Percentiles rank a stretch among this genome's conserved stretches.
Conservation (phyloP, 176 grass and related monocot species). For the Ensete ventricosum region DNA sequence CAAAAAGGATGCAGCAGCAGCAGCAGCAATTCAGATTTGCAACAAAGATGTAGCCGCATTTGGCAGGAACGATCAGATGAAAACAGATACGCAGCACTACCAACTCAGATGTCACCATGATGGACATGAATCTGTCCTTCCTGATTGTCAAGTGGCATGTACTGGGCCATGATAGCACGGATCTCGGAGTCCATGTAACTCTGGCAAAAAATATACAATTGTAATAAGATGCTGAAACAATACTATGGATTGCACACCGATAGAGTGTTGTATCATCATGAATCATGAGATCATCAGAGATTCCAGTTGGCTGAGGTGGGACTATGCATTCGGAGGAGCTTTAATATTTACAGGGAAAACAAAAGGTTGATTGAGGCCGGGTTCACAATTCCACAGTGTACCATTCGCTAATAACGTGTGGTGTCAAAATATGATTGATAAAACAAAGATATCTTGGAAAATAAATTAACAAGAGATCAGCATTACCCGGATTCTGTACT, state of each 20-base stretch:
- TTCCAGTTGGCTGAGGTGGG: too few relatives aligned
- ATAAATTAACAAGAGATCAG: not conserved
- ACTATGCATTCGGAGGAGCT: too few relatives aligned
- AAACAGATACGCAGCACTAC: not conserved
- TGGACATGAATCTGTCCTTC: not conserved
- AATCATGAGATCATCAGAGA: too few relatives aligned
- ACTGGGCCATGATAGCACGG: constrained; percentile 18
- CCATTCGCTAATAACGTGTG: too few relatives aligned
- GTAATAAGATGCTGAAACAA: not conserved
- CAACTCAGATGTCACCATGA: constrained; percentile 6
- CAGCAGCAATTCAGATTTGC: not conserved
- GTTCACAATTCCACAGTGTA: too few relatives aligned
- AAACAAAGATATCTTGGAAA: not conserved
- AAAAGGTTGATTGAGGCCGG: too few relatives aligned
- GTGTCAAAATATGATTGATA: not conserved
- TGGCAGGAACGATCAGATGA: not conserved
- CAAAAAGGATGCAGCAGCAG: not conserved
- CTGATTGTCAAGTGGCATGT: constrained; percentile 15
- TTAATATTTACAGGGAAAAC: too few relatives aligned
- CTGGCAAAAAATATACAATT: not conserved
- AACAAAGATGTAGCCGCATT: not conserved
- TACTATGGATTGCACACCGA: too few relatives aligned
- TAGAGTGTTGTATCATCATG: too few relatives aligned
- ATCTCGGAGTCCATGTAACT: constrained; percentile 18
- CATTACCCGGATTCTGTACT: constrained; percentile 75